Evolutionary conservation across 306 rosid genomes (phyloP), one percentile per base, ranked within the genome.

Genomic region (apple (Malus domestica)): DNA sequence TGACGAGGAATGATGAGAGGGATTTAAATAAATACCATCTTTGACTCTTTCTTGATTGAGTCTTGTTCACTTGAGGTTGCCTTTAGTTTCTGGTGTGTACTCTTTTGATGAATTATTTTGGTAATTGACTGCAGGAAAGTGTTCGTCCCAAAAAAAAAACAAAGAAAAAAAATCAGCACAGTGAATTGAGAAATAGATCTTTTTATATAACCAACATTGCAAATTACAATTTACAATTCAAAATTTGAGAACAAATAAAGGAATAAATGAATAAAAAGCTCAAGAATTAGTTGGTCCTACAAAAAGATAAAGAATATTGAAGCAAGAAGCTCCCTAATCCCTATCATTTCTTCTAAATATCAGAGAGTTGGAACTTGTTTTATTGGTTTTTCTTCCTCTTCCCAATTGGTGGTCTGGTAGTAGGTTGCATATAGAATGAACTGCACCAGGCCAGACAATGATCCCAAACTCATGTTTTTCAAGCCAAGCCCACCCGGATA

Each of bases 381-480:
- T 22, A 12, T 42, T 12, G 57, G 33, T 42, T 7, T 42, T 68
- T 67, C 35, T 0, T 72, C 78, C 14, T 72, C 61, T 5, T 72
- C 62, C 10, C 61, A 44, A 2, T 46, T 44, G 11, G 80, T 82
- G 52, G 29, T 15, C 14, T 71, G 72, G 73, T 51, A 67, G 75
- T 82, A 88, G 40, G 76, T 55, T 32, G 78, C 85, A 76, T 84
- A 84, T 19, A 86, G 25, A 18, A 78, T 35, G 62, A 88, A 87
- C 62, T 88, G 90, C 25, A 79, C 5, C 32, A 79, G 40, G 40
- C 92, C 89, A 60, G 83, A 81, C 4, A 84, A 5, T 58, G 86
- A 81, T 51, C 92, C 90, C 4, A 90, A 10, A 42, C 46, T 42
- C 46, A 8, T 40, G 0, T 40, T 10, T 8, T 2, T 42, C 42